Conservation (phyloP, 2,329 filamentous ascomycete species). For the Aspergillus aculeatinus region DNA sequence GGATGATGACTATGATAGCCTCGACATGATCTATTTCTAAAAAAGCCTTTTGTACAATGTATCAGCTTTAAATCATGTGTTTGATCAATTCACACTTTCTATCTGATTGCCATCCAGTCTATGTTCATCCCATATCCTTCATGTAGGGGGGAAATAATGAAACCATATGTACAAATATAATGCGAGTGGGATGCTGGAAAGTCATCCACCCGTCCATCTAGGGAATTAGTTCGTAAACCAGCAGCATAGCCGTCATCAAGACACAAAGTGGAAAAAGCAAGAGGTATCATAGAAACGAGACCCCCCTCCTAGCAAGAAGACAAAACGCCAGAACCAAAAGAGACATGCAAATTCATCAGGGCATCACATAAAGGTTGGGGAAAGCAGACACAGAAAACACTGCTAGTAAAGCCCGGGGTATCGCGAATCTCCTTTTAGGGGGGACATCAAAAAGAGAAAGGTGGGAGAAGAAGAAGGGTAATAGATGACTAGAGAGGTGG, state of each 20-base stretch:
- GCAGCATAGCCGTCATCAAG: constrained; percentile 11
- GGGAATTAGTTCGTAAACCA: constrained; percentile 20
- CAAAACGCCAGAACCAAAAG: constrained; percentile 7
- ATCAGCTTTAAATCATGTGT: neutral
- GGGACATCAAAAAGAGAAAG: neutral
- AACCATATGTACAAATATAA: constrained; percentile 12
- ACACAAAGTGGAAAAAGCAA: constrained; percentile 8
- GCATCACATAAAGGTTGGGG: constrained; percentile 5
- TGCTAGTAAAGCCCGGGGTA: neutral
- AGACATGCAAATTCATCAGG: constrained; percentile 12
- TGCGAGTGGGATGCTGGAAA: constrained; percentile 5
- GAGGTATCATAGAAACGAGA: constrained; percentile 15
- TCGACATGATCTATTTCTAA: too few species aligned
- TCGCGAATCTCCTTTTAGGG: neutral
- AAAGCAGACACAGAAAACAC: neutral
- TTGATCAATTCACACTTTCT: constrained; percentile 12
- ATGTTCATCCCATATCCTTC: constrained; percentile 16
- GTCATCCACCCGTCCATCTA: constrained; percentile 19
- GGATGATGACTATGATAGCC: too few species aligned
- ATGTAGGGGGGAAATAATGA: constrained; percentile 11
- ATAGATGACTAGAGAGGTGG: constrained; percentile 10
- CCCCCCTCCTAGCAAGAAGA: neutral
- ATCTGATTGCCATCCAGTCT: constrained; percentile 19
- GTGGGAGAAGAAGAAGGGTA: neutral
- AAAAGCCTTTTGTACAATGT: neutral